Conservation (phyloP, 1,139 yeast species). For the Yamadazyma sp. region DNA sequence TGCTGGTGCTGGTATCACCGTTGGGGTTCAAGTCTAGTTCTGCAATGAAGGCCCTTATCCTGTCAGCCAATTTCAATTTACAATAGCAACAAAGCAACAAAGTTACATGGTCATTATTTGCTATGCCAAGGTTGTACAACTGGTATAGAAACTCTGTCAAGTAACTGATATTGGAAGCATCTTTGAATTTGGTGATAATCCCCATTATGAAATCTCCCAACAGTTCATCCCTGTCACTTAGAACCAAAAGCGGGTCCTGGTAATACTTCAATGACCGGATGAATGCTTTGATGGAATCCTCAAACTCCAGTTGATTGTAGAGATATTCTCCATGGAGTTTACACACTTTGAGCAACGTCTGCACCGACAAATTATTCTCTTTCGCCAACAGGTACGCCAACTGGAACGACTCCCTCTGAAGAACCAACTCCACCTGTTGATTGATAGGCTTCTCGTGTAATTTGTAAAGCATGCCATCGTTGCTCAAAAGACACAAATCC, state of each 20-base stretch:
- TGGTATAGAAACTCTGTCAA: slow-evolving; percentile 64
- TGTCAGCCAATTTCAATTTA: slow-evolving; percentile 64
- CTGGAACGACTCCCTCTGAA: slow-evolving; percentile 69
- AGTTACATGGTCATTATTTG: slow-evolving; percentile 80
- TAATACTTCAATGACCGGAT: slow-evolving; percentile 39
- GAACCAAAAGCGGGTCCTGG: slow-evolving; percentile 12
- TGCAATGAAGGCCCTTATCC: slow-evolving; percentile 59
- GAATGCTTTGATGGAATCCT: slow-evolving; percentile 71
- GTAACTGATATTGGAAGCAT: slow-evolving; percentile 71
- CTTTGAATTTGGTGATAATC: slow-evolving; percentile 79
- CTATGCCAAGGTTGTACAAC: slow-evolving; percentile 51
- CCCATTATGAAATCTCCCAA: slow-evolving; percentile 63
- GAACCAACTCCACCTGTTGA: slow-evolving; percentile 68
- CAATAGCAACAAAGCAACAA: slow-evolving; percentile 80
- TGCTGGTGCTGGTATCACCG: slow-evolving; percentile 4
- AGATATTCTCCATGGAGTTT: slow-evolving; percentile 70
- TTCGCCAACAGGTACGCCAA: slow-evolving; percentile 73
- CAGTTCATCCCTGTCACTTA: slow-evolving; percentile 13
- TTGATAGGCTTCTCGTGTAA: slow-evolving; percentile 65
- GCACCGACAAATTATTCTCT: slow-evolving; percentile 38
- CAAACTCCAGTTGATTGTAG: slow-evolving; percentile 62
- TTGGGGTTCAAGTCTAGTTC: slow-evolving; percentile 30
- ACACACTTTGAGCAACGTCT: slow-evolving; percentile 52
- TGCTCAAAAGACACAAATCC: slow-evolving; percentile 59
- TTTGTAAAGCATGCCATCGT: slow-evolving; percentile 74